A percentile compares a stretch with the other conserved stretches of the same genome.
Conservation (phyloP, 768 basidiomycete genomes). For the Kwoniella pini region DNA sequence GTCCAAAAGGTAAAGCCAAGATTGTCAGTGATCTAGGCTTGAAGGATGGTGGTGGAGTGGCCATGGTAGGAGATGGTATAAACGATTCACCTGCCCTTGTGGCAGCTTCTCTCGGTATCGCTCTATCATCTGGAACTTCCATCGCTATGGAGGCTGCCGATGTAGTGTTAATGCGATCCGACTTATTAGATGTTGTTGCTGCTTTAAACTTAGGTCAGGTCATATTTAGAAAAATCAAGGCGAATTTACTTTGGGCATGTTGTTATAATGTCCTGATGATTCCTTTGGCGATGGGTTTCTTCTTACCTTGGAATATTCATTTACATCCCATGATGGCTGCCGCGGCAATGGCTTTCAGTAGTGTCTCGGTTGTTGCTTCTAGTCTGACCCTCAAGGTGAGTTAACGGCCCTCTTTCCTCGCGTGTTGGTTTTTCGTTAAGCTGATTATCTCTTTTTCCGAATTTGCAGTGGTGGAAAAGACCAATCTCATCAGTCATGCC, state of each 20-base stretch:
- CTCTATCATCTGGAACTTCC: constrained; percentile 91
- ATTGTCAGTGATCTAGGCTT: constrained; percentile 78
- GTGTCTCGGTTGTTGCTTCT: constrained; percentile 90
- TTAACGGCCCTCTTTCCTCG: too few relatives aligned
- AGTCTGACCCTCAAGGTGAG: constrained; percentile 74
- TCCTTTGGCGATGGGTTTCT: constrained; percentile 94
- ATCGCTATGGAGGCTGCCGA: constrained; percentile 98
- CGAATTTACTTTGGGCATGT: constrained; percentile 96
- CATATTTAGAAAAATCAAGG: constrained; percentile 86
- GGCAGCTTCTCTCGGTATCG: constrained; percentile 93
- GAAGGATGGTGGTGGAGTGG: constrained; percentile 70
- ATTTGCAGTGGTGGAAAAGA: constrained; percentile 51
- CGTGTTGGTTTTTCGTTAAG: too few relatives aligned
- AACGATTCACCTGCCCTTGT: constrained; percentile 98
- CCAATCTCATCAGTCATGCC: constrained; percentile 61
- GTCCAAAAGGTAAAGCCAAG: constrained; percentile 90
- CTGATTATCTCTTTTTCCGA: background rate
- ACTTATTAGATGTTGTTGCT: constrained; percentile 95
- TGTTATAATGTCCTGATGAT: constrained; percentile 91
- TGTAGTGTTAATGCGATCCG: constrained; percentile 95
- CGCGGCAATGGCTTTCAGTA: constrained; percentile 98
- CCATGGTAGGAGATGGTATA: constrained; percentile 98
- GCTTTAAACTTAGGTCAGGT: constrained; percentile 84
- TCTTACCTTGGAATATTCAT: constrained; percentile 86
- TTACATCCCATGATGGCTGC: constrained; percentile 98